Base-by-base conservation (phyloP, 2,329 filamentous ascomycete genomes). In the Eutypella sp. region DNA sequence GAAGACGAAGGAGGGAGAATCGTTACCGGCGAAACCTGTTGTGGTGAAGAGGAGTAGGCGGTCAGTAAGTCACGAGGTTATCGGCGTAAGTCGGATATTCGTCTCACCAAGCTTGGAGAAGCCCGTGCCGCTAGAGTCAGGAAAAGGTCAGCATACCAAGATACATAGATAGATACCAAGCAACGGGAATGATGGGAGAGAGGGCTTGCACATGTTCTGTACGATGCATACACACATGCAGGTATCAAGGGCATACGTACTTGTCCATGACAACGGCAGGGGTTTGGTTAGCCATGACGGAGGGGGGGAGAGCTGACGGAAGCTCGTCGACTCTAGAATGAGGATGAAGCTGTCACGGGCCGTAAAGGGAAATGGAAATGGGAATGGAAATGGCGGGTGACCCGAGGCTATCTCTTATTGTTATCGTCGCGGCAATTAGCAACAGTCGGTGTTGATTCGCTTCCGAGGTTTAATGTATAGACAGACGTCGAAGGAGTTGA, bases 261-360 rank as follows among this genome's bases (percentile, higher is more conserved):
- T 99, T 99, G 93, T 99, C 93, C 92, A 99, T 99, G 89, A 99
- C 93, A 96, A 99, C 93, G 88, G 93, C 93, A 63, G 93, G 93
- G 68, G 93, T 97, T 83, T 97, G 92, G 75, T 87, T 87, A 67
- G 93, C 92, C 93, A 99, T 99, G 61, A 67, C 76, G 67, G n/a
- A 62, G 56, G 49, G 54, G 42, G 45, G 40, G 44, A 56, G 54
- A 40, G 49, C 57, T 52, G 42, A 15, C 23, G 25, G 22, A 51
- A 44, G 46, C 45, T 31, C 51, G 34, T 42, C n/a, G n/a, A n/a
- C n/a, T n/a, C n/a, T n/a, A n/a, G 22, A 36, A 46, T 4, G 36
- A 15, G 22, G 15, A 16, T 7, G 13, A 20, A 23, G 23, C 19
- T 8, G 2, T 16, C 15, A 24, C 36, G 19, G 23, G 29, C 13